Percentiles rank a stretch among this genome's conserved stretches.
Conservation (phyloP, 352 stramenopile genomes). For the Phytophthora kernoviae region DNA sequence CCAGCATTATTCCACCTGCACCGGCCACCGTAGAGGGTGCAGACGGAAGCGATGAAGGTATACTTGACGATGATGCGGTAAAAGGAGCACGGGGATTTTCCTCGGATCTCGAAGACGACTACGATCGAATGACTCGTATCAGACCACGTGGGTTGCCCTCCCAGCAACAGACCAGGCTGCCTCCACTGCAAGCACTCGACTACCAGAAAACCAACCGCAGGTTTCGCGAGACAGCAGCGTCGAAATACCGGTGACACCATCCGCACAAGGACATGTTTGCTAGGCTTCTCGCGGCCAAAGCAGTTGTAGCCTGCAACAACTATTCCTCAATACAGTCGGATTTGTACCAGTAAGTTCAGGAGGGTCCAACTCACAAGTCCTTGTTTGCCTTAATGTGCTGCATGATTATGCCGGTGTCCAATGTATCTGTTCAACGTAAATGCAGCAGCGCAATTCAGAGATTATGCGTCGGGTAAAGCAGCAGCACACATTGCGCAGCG, state of each 20-base stretch:
- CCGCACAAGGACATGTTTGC: slow-evolving; percentile 18
- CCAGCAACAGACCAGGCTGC: neutral
- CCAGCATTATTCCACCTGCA: slow-evolving; percentile 28
- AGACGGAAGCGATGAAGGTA: neutral
- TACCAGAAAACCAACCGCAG: neutral
- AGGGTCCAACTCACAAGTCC: too few species aligned
- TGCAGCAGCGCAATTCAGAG: too few species aligned
- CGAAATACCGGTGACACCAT: slow-evolving; percentile 25
- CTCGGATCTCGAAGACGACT: slow-evolving; percentile 19
- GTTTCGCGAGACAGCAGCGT: slow-evolving; percentile 3
- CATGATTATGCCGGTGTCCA: too few species aligned
- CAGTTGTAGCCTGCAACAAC: too few species aligned
- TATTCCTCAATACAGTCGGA: too few species aligned
- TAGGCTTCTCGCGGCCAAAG: too few species aligned
- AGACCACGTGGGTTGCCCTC: slow-evolving; percentile 24
- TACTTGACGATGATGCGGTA: neutral
- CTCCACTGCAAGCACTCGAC: neutral
- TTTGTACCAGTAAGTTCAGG: too few species aligned
- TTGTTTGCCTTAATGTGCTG: too few species aligned
- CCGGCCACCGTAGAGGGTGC: slow-evolving; percentile 11
- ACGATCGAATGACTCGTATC: slow-evolving; percentile 33
- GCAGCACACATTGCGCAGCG: too few species aligned
- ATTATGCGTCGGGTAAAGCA: too few species aligned
- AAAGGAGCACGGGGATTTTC: slow-evolving; percentile 6
- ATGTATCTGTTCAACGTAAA: too few species aligned